phyloP scores from a whole-genome alignment of 2,329 filamentous ascomycete genomes.

The Nemania serpens region DNA sequence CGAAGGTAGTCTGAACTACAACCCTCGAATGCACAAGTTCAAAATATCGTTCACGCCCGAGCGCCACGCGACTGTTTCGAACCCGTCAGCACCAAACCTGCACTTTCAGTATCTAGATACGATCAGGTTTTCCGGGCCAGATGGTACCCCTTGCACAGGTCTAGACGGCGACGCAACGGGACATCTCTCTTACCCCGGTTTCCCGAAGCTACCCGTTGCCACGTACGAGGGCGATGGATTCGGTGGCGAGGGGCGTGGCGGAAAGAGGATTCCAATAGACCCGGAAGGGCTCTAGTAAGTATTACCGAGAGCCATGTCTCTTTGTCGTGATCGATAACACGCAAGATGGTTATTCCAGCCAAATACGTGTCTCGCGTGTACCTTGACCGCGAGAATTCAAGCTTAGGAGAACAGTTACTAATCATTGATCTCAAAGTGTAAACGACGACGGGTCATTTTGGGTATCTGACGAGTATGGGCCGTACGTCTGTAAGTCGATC shows the following conservation, averaged over 20 bases:
- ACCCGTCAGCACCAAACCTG: constrained; percentile 64
- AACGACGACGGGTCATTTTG: constrained; percentile 66
- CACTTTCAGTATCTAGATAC: constrained; percentile 67
- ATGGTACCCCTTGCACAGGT: constrained; percentile 65
- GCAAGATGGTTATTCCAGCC: too few species aligned
- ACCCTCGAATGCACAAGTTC: constrained; percentile 72
- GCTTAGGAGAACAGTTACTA: not conserved
- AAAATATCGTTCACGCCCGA: constrained; percentile 61
- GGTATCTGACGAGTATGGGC: constrained; percentile 73
- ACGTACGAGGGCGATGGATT: constrained; percentile 72
- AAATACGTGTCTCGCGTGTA: too few species aligned
- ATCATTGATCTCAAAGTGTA: constrained; percentile 42
- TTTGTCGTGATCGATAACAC: too few species aligned
- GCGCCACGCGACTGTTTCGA: constrained; percentile 53
- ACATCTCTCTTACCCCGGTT: constrained; percentile 58
- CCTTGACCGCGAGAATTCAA: too few species aligned
- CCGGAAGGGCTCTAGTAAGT: constrained; percentile 63
- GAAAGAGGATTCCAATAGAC: constrained; percentile 64
- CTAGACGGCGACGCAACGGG: constrained; percentile 64
- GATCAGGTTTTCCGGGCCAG: constrained; percentile 66
- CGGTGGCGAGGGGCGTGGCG: constrained; percentile 63
- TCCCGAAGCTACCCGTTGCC: constrained; percentile 65
- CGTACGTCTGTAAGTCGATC: constrained; percentile 64
- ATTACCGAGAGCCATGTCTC: not conserved
- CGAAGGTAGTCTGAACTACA: constrained; percentile 70